Conservation (phyloP, 129 eudicot genomes). For the Lactuca sativa region DNA sequence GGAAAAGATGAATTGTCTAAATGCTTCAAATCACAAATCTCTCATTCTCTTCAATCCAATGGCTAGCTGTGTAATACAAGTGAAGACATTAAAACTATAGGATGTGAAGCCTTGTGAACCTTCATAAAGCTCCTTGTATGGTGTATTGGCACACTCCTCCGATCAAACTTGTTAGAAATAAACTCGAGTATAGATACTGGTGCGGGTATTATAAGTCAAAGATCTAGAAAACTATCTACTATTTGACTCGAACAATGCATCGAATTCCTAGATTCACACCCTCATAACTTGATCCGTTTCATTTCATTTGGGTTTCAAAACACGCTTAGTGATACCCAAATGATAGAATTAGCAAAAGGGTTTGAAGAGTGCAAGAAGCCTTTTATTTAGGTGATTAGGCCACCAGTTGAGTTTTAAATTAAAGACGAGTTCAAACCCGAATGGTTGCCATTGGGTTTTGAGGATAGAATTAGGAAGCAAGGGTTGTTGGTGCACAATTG, state of each 20-base stretch:
- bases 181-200: neutral
- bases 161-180: conserved; percentile 37
- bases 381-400: conserved; percentile 86
- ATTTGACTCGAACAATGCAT: no score
- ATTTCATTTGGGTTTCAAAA: conserved; percentile 77
- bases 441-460: conserved; percentile 73
- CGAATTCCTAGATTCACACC: conserved; percentile 49
- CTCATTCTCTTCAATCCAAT: conserved; percentile 34
- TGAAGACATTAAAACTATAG: conserved; percentile 62
- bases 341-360: no score
- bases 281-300: conserved; percentile 44
- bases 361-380: no score
- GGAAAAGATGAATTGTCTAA: conserved; percentile 63
- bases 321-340: conserved; percentile 46
- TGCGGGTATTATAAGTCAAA: conserved; percentile 15
- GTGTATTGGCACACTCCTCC: conserved; percentile 71
- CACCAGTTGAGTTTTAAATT: conserved; percentile 56
- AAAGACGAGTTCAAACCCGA: conserved; percentile 56
- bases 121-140: conserved; percentile 55
- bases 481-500: conserved; percentile 65
- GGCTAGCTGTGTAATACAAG: conserved; percentile 65
- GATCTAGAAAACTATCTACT: conserved; percentile 38
- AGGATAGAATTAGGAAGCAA: conserved; percentile 34
- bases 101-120: conserved; percentile 40
- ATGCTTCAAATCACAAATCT: conserved; percentile 46